Evolutionary conservation across 1,284 basidiomycete species (phyloP).

Genomic region (Moesziomyces aphidis): DNA sequence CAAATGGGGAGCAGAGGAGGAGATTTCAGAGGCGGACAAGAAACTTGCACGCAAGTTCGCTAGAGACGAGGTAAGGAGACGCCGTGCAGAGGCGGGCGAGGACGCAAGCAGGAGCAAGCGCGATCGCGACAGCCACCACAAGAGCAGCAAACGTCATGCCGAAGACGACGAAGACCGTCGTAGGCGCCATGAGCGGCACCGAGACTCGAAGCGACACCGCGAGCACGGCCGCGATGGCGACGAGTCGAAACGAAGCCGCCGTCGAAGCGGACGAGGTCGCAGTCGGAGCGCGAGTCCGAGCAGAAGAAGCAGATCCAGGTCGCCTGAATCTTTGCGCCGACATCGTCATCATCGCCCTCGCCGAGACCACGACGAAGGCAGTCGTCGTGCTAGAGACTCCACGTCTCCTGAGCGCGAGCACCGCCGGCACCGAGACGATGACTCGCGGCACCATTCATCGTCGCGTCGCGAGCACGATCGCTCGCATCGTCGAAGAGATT

Average conservation of each 20-base stretch:
- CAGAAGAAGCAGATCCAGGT: slow-evolving; percentile 23
- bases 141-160: slow-evolving; percentile 1
- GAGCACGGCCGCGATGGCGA: slow-evolving; percentile 10
- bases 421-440: slow-evolving; percentile 1
- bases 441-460: not conserved
- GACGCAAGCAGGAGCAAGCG: slow-evolving; percentile 14
- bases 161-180: slow-evolving; percentile 11
- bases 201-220: slow-evolving; percentile 5
- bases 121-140: slow-evolving; percentile 3
- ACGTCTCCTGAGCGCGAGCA: not conserved
- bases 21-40: slow-evolving; percentile 41
- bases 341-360: slow-evolving; percentile 3
- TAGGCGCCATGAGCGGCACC: slow-evolving; percentile 10
- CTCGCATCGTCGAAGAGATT: slow-evolving; percentile 2
- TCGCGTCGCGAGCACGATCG: slow-evolving; percentile 3
- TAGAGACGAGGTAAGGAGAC: slow-evolving; percentile 31
- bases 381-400: not conserved
- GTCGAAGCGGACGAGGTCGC: slow-evolving; percentile 4
- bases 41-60: slow-evolving; percentile 54
- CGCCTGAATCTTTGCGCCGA: slow-evolving; percentile 12
- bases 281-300: not conserved
- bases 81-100: slow-evolving; percentile 37
- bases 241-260: slow-evolving; percentile 12
- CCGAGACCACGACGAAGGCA: not conserved
- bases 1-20: slow-evolving; percentile 26